Evolutionary conservation across 2,329 filamentous ascomycete genomes (phyloP).

Genomic region (Ceratocystis lukuohia): DNA sequence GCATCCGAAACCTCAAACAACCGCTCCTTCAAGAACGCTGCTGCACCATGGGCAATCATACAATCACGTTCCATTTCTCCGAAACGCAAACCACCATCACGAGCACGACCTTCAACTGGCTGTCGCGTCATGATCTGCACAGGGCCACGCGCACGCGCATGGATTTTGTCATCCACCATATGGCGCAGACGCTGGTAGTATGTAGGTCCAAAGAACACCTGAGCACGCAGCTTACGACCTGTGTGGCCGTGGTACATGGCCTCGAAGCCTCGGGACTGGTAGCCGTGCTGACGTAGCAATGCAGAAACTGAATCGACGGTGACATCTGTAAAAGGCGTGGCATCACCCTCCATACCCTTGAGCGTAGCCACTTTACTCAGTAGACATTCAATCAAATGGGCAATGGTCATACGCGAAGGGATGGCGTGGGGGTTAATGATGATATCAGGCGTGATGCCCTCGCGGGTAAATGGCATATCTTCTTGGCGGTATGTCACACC

Average conservation of each 20-base stretch:
- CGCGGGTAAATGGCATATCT: conserved; percentile 93
- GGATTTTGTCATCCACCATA: conserved; percentile 99
- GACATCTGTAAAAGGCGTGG: conserved; percentile 94
- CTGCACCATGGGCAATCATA: conserved; percentile 99
- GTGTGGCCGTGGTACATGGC: conserved; percentile 99
- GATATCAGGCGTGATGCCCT: conserved; percentile 84
- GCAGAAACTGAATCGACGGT: conserved; percentile 88
- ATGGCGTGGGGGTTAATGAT: conserved; percentile 99
- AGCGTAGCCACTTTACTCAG: conserved; percentile 91
- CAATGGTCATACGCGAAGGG: conserved; percentile 99
- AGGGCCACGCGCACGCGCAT: conserved; percentile 91
- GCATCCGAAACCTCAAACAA: conserved; percentile 96
- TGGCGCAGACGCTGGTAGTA: conserved; percentile 98
- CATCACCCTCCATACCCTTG: conserved; percentile 89
- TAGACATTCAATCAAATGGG: conserved; percentile 97
- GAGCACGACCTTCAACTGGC: conserved; percentile 92
- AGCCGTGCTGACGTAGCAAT: conserved; percentile 75
- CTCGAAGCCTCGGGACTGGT: conserved; percentile 94
- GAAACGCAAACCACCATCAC: conserved; percentile 96
- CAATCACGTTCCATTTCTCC: conserved; percentile 99
- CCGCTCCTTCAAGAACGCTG: conserved; percentile 91
- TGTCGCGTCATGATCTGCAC: conserved; percentile 95
- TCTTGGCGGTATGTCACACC: conserved; percentile 96
- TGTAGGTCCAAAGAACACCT: conserved; percentile 93
- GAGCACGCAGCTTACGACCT: conserved; percentile 79